Evolutionary conservation across 148 eudicot genomes (phyloP), one percentile per base, ranked within the genome.

Genomic region (Simmondsia chinensis): DNA sequence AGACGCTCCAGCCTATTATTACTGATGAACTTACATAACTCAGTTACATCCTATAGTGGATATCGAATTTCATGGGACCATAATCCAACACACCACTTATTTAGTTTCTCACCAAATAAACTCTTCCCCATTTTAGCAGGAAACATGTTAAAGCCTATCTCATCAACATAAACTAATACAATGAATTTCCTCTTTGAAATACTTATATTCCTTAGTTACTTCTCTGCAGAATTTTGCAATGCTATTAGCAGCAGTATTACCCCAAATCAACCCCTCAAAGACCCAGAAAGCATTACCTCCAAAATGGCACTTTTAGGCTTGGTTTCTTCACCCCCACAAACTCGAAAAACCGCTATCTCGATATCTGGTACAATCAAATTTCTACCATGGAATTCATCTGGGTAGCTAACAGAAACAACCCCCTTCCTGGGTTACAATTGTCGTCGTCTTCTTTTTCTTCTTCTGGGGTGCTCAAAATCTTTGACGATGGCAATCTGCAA

Each of bases 341-440:
- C 12, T 41, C 65, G 0, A 57, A 20, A 3, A 47, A 41, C 20
- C 57, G 77, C 0, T 76, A 71, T 45, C 29, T 76, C 1, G 77
- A 75, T 5, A 64, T 76, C 1, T 68, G 73, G 74, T 60, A 57
- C 12, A 52, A 39, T 34, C 45, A 9, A 20, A 3, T 15, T 13
- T 10, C 52, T 30, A 46, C 51, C 30, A 14, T 37, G 34, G 65
- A 52, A 17, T 56, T 71, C 9, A 53, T 58, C 2, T 76, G 77
- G 82, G 82, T 76, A 2, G 77, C 75, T 8, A 76, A 76, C 20
- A 53, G 74, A 33, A 62, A 60, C 2, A 55, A 16, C 8, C 76
- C 81, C 6, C 43, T 75, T 4, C 31, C 25, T 29, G 68, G 46
- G n/a, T n/a, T n/a, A n/a, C n/a, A n/a, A n/a, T n/a, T n/a, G n/a